Conservation (phyloP, 2,329 filamentous ascomycete species). For the Incumbomyces delicatus region DNA sequence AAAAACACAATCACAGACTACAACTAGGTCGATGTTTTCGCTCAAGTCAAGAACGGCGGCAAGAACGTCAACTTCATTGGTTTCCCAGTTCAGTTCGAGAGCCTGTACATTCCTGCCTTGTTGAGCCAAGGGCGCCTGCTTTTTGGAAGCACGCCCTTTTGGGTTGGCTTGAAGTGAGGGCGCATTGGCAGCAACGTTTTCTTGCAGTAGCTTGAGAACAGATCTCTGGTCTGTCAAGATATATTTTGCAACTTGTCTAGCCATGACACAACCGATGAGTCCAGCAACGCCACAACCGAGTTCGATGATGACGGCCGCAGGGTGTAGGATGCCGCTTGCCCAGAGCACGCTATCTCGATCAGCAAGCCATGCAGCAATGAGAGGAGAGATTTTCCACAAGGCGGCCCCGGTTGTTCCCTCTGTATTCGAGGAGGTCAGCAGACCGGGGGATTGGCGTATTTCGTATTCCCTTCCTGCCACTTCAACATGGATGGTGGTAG, state of each 20-base stretch:
- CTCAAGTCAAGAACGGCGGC: constrained; percentile 28
- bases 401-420: constrained; percentile 74
- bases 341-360: constrained; percentile 55
- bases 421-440: constrained; percentile 66
- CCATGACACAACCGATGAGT: constrained; percentile 61
- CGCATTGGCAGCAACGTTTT: constrained; percentile 54
- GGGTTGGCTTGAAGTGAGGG: background rate
- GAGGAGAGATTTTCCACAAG: constrained; percentile 82
- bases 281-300: constrained; percentile 83
- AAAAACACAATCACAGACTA: constrained; percentile 92
- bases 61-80: constrained; percentile 31
- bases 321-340: constrained; percentile 41
- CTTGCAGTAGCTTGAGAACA: constrained; percentile 63
- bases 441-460: constrained; percentile 72
- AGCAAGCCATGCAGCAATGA: constrained; percentile 71
- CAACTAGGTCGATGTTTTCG: constrained; percentile 52
- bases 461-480: constrained; percentile 61
- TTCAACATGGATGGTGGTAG: constrained; percentile 54
- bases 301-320: constrained; percentile 58
- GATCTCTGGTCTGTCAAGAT: constrained; percentile 84
- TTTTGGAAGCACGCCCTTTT: background rate
- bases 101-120: constrained; percentile 10
- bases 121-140: background rate
- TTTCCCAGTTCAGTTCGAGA: constrained; percentile 72
- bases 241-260: constrained; percentile 50